These are phyloP conservation scores for Lactarius hatsudake DNA, from an alignment of 768 basidiomycete species.

Conservation along the genomic window DNA sequence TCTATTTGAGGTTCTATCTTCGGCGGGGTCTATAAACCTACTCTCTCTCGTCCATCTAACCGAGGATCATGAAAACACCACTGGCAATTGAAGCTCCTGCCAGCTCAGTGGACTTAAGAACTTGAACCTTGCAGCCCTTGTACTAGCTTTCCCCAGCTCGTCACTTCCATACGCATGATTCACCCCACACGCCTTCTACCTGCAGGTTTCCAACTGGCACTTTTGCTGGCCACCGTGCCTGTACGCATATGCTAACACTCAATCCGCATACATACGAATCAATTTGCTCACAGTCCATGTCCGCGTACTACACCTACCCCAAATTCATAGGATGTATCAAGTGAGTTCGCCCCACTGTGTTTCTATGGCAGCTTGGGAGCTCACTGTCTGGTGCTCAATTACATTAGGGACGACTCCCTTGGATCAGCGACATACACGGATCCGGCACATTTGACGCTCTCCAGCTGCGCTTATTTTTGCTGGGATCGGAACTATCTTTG, in stretches of 20 bases:
- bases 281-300: constrained; percentile 1
- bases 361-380: background rate
- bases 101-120: constrained; percentile 9
- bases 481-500: constrained; percentile 46
- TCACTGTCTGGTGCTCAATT: constrained; percentile 36
- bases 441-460: constrained; percentile 59
- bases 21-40: no score
- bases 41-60: no score
- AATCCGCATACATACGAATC: background rate
- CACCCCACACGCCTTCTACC: background rate
- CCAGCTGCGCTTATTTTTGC: constrained; percentile 46
- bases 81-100: background rate
- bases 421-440: constrained; percentile 45
- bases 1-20: no score
- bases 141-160: background rate
- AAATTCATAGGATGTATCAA: constrained; percentile 52
- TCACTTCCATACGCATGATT: constrained; percentile 14
- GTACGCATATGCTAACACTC: background rate
- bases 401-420: constrained; percentile 50
- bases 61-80: background rate
- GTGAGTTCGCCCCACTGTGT: constrained; percentile 36
- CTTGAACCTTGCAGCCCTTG: background rate
- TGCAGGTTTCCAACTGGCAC: constrained; percentile 1
- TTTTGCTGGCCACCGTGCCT: background rate
- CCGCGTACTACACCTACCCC: constrained; percentile 31